These are phyloP conservation scores for Angophora floribunda DNA, from an alignment of 345 rosid species.

Conservation along the genomic window DNA sequence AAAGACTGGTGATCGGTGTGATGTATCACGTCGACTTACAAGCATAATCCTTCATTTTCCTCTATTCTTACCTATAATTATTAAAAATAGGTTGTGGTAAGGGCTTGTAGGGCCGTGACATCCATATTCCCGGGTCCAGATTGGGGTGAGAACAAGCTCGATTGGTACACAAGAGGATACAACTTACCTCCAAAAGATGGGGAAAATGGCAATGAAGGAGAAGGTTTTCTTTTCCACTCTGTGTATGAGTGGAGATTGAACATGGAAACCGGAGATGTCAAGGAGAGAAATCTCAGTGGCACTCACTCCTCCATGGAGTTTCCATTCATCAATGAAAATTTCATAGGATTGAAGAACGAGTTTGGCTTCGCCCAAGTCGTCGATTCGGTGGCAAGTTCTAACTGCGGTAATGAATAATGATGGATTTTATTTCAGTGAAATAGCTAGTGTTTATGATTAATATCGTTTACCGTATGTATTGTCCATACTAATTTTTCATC, in stretches of 20 bases:
- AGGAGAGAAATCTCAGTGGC: slow-evolving; percentile 25
- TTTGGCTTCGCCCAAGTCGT: slow-evolving; percentile 29
- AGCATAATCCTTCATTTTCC: neutral
- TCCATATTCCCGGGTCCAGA: slow-evolving; percentile 27
- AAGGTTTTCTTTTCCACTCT: slow-evolving; percentile 9
- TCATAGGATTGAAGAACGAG: slow-evolving; percentile 17
- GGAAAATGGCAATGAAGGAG: neutral
- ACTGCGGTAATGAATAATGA: slow-evolving; percentile 9
- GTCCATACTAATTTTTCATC: neutral
- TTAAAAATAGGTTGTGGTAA: slow-evolving; percentile 19
- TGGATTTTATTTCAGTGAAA: neutral
- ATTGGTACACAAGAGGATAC: slow-evolving; percentile 13
- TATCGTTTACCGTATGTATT: neutral
- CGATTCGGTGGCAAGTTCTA: slow-evolving; percentile 26
- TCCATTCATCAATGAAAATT: slow-evolving; percentile 26
- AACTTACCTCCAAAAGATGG: neutral
- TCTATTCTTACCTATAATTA: neutral
- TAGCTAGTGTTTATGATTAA: neutral
- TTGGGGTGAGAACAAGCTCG: slow-evolving; percentile 7
- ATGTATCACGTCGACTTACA: neutral
- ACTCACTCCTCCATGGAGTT: slow-evolving; percentile 27
- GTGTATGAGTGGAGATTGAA: slow-evolving; percentile 36
- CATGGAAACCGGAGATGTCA: slow-evolving; percentile 28
- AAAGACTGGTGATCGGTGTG: neutral
- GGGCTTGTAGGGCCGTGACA: slow-evolving; percentile 34